These are phyloP conservation scores for Mariannaea elegans DNA, from an alignment of 2,329 filamentous ascomycete species.

Conservation along the genomic window DNA sequence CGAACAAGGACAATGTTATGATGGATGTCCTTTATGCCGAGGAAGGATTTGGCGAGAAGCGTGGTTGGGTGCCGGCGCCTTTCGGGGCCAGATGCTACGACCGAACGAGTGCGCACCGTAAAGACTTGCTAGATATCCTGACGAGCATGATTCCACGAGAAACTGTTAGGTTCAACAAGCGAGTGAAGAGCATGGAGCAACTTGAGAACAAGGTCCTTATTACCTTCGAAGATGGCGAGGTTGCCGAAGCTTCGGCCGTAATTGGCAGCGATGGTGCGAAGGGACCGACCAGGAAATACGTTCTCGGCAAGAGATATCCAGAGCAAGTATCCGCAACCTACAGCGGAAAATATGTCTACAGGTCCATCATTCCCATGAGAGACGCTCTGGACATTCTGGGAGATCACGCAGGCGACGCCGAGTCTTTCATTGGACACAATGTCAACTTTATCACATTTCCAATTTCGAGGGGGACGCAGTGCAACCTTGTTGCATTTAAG, in stretches of 20 bases:
- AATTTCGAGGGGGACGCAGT: conserved; percentile 10
- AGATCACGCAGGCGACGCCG: conserved; percentile 15
- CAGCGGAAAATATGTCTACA: conserved; percentile 18
- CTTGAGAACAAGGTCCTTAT: background rate
- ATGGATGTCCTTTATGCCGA: too few species aligned
- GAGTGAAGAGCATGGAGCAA: too few species aligned
- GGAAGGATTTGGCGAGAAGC: too few species aligned
- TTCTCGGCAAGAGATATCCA: conserved; percentile 9
- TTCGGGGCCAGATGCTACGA: too few species aligned
- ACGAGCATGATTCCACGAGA: too few species aligned
- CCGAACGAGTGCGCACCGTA: too few species aligned
- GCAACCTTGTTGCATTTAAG: too few species aligned
- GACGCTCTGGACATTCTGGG: conserved; percentile 19
- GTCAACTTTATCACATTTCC: conserved; percentile 25
- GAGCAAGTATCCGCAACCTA: too few species aligned
- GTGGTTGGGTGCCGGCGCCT: too few species aligned
- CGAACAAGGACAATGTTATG: too few species aligned
- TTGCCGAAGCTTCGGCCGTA: conserved; percentile 6
- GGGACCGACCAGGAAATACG: background rate
- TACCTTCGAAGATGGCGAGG: conserved; percentile 13
- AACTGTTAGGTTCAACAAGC: too few species aligned
- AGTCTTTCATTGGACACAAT: conserved; percentile 14
- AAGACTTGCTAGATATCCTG: too few species aligned
- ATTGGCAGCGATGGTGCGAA: conserved; percentile 25
- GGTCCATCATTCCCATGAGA: conserved; percentile 20